Evolutionary conservation across 2,329 filamentous ascomycete species (phyloP), one percentile per base, ranked within the genome.

Genomic region (Talaromyces sp.): DNA sequence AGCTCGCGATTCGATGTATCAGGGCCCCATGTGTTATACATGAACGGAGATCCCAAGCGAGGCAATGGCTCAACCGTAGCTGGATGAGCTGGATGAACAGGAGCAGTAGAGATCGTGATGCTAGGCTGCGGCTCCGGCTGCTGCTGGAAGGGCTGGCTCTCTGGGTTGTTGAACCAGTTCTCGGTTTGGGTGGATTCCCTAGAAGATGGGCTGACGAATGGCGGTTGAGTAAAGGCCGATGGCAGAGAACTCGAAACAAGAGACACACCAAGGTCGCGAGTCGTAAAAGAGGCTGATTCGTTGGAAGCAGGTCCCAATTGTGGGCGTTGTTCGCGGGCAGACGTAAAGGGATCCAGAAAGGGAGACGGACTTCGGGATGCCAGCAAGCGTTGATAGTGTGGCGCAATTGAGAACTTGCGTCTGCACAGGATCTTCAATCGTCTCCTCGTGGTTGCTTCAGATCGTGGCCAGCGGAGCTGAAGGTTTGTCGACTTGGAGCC

Each of bases 361-460:
- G 85, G 85, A 26, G 85, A 86, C 11, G 86, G 85, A 58, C 82
- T 87, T 57, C 84, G 79, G 41, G 80, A 82, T 63, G 82, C 80
- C 63, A 88, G 76, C 66, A 88, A 77, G 62, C 86, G 81, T 68
- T 87, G 84, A 68, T 88, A 88, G 67, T 88, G 84, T 21, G 85
- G 84, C 38, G 84, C 82, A 55, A 88, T 81, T 7, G 80, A 83
- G 60, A 86, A 84, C 67, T 86, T 85, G 64, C 81, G 78, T 69
- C 83, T 85, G 70, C 84, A 86, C 17, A 88, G 73, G 55, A 82
- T 76, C 64, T 86, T 82, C 26, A 88, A 73, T 63, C 85, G 77
- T 64, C 80, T 79, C 58, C 86, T 78, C 19, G 84, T 86, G 26
- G 83, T 82, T 55, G 82, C 78, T 67, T 86, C 83, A 1, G 81